phyloP scores from a whole-genome alignment of 108 stramenopile genomes.

The Pseudonitzschia multiseries region DNA sequence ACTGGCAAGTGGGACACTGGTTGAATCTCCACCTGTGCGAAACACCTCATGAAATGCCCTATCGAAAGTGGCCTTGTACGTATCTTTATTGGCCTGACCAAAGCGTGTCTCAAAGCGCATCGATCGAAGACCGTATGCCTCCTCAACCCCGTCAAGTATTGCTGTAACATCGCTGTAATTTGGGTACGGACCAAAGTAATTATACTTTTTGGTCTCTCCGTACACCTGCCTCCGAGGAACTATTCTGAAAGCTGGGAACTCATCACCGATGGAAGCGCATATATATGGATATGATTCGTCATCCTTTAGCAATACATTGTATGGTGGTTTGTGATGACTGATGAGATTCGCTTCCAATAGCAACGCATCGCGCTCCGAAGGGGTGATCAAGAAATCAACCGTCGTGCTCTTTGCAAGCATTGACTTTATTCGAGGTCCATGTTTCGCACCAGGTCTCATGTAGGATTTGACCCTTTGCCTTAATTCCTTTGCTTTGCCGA shows the following conservation, averaged over 20 bases:
- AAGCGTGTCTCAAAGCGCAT: constrained; percentile 41
- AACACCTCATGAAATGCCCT: constrained; percentile 44
- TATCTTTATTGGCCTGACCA: constrained; percentile 23
- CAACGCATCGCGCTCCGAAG: constrained; percentile 69
- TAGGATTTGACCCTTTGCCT: constrained; percentile 58
- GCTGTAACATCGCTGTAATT: constrained; percentile 43
- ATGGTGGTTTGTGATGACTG: constrained; percentile 68
- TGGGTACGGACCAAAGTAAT: constrained; percentile 74
- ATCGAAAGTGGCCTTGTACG: constrained; percentile 43
- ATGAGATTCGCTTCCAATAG: constrained; percentile 66
- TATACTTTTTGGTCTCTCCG: constrained; percentile 32
- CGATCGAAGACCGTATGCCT: constrained; percentile 43
- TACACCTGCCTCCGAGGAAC: constrained; percentile 40
- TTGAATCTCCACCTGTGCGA: constrained; percentile 10
- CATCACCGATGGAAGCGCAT: constrained; percentile 60
- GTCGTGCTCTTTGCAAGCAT: constrained; percentile 53
- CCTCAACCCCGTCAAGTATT: constrained; percentile 49
- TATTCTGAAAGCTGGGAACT: constrained; percentile 43
- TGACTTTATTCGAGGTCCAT: constrained; percentile 44
- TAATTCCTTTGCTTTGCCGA: constrained; percentile 68
- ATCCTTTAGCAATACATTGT: constrained; percentile 72
- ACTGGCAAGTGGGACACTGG: constrained; percentile 6
- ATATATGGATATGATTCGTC: constrained; percentile 72
- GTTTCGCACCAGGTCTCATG: constrained; percentile 50
- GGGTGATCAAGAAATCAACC: constrained; percentile 61